Percentiles rank a stretch among this genome's conserved stretches.
phyloP scores from a whole-genome alignment of 106 monocot species.

The Allium cepa region DNA sequence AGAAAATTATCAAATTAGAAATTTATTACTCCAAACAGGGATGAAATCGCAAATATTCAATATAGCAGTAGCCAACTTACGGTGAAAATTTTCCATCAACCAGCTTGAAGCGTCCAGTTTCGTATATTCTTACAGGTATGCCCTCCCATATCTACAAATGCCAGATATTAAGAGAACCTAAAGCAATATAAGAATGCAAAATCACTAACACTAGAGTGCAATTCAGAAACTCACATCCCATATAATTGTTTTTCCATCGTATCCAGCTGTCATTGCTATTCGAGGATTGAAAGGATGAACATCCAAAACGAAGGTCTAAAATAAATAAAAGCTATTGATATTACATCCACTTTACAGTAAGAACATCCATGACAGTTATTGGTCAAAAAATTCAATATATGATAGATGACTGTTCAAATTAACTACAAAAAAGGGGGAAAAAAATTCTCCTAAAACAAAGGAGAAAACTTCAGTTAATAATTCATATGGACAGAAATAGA shows the following conservation, averaged over 20 bases:
- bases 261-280: constrained; percentile 99
- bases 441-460: background rate
- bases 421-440: background rate
- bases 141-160: constrained; percentile 92
- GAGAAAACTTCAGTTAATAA: no score
- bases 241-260: constrained; percentile 91
- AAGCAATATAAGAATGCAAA: constrained; percentile 5
- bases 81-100: constrained; percentile 99
- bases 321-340: background rate
- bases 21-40: no score
- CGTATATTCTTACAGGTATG: constrained; percentile 81
- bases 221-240: constrained; percentile 47
- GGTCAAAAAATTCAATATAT: background rate
- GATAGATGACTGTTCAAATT: background rate
- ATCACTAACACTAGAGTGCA: constrained; percentile 3
- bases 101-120: constrained; percentile 84
- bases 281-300: constrained; percentile 99
- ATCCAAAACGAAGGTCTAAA: constrained; percentile 96
- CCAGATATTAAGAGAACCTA: constrained; percentile 6
- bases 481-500: no score
- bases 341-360: background rate
- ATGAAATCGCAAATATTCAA: no score
- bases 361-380: background rate
- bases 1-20: background rate
- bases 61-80: constrained; percentile 46